Evolutionary conservation across 2,329 filamentous ascomycete species (phyloP).

Genomic region (Ceratocystis ficicola): DNA sequence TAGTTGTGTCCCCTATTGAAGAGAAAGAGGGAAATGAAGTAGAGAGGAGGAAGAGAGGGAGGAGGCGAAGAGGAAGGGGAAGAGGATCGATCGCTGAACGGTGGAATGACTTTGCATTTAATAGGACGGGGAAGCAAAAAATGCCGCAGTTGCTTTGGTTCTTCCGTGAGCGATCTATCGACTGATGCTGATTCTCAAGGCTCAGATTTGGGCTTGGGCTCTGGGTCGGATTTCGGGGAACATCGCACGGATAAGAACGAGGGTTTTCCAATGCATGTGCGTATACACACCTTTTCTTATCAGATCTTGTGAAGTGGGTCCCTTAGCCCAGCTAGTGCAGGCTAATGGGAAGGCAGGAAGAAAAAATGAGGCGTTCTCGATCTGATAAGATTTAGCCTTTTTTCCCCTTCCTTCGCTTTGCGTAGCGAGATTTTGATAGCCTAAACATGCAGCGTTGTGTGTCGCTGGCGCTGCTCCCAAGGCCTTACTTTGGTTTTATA

Average conservation of each 20-base stretch:
- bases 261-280: background rate
- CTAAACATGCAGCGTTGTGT: too few relatives aligned
- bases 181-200: too few relatives aligned
- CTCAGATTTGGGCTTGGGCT: too few relatives aligned
- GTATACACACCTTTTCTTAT: slow-evolving; percentile 6
- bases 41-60: background rate
- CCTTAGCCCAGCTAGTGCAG: background rate
- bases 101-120: background rate
- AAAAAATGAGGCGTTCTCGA: slow-evolving; percentile 17
- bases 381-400: slow-evolving; percentile 19
- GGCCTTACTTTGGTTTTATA: too few relatives aligned
- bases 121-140: background rate
- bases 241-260: background rate
- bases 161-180: too few relatives aligned
- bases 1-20: background rate
- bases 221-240: background rate
- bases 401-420: background rate
- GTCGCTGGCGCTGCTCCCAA: too few relatives aligned
- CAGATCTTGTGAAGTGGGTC: slow-evolving; percentile 14
- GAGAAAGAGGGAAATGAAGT: background rate
- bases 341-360: background rate
- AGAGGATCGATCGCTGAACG: background rate
- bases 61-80: background rate
- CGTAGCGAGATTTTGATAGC: background rate
- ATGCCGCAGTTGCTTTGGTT: background rate